These are phyloP conservation scores for Didymella segeticola DNA, from an alignment of 2,329 filamentous ascomycete genomes.

Conservation along the genomic window DNA sequence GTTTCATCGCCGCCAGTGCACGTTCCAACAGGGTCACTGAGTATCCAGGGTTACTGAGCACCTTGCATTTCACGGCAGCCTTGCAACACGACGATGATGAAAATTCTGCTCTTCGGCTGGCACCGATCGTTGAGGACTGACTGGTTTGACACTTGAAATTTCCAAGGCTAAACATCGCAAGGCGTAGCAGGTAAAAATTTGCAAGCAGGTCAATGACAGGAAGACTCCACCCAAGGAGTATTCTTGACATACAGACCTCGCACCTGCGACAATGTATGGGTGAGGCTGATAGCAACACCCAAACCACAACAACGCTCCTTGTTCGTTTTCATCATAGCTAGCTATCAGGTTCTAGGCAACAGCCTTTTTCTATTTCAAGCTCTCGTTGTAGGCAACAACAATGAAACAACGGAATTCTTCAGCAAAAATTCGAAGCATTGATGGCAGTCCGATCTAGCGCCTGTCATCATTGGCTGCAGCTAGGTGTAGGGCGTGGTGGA, in stretches of 20 bases:
- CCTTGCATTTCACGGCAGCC: conserved; percentile 2
- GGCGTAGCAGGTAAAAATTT: conserved; percentile 34
- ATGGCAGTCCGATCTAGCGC: conserved; percentile 10
- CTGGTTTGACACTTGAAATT: too few species aligned
- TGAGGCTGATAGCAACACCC: conserved; percentile 14
- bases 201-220: conserved; percentile 27
- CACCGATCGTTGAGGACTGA: conserved; percentile 21
- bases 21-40: neutral
- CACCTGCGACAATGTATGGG: conserved; percentile 9
- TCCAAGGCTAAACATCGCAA: conserved; percentile 32
- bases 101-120: conserved; percentile 23
- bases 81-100: conserved; percentile 10
- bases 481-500: conserved; percentile 10
- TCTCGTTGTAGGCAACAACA: conserved; percentile 12
- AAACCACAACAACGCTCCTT: conserved; percentile 3
- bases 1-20: conserved; percentile 8
- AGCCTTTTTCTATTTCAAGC: conserved; percentile 6
- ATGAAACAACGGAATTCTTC: conserved; percentile 7
- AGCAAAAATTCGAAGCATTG: conserved; percentile 10
- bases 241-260: conserved; percentile 14
- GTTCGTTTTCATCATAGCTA: conserved; percentile 7
- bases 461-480: conserved; percentile 7
- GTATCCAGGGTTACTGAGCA: conserved; percentile 3
- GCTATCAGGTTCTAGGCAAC: conserved; percentile 12
- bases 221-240: conserved; percentile 29